Conservation (phyloP, 257 asterid genomes). For the Solanum bulbocastanum region DNA sequence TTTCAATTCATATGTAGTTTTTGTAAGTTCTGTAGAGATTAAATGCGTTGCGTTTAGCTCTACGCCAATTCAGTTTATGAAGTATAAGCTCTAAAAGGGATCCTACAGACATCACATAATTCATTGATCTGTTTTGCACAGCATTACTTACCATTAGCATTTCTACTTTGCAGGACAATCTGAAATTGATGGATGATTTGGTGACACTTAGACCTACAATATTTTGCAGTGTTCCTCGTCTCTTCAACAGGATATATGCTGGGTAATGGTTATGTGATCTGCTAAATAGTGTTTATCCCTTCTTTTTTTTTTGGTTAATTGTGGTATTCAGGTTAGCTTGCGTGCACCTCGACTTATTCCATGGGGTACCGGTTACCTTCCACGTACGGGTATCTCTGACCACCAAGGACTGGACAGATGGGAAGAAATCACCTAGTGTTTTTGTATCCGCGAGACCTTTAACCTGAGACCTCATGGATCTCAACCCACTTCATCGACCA, state of each 20-base stretch:
- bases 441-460: not conserved
- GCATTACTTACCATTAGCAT: not conserved
- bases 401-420: not conserved
- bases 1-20: not conserved
- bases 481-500: not conserved
- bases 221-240: constrained; percentile 95
- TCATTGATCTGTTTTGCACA: not conserved
- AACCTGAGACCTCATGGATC: not conserved
- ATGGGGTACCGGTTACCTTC: not conserved
- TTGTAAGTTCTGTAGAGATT: not conserved
- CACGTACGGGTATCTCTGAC: not conserved
- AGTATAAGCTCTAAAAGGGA: not conserved
- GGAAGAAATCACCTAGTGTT: not conserved
- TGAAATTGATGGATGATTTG: constrained; percentile 92
- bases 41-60: not conserved
- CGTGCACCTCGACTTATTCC: not conserved
- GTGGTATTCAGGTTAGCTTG: not conserved
- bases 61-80: not conserved
- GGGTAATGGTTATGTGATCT: constrained; percentile 42
- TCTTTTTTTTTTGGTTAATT: not conserved
- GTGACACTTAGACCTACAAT: constrained; percentile 84
- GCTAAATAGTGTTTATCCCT: not conserved
- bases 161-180: constrained; percentile 55
- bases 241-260: constrained; percentile 92
- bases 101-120: not conserved